Evolutionary conservation across 805 yeast species (phyloP).

Genomic region (Ogataea pignaliae): DNA sequence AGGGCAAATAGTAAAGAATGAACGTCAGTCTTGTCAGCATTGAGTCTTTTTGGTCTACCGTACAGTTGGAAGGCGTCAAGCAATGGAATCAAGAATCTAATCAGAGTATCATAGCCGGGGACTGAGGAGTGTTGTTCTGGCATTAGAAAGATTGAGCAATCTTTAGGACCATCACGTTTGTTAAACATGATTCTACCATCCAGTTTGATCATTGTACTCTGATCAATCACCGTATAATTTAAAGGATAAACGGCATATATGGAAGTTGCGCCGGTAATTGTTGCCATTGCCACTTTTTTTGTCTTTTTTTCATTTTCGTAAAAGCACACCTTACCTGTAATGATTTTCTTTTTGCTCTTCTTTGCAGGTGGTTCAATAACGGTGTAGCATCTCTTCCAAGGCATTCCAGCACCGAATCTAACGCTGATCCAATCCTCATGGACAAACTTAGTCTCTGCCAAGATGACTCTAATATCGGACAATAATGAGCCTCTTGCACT

Average conservation of each 20-base stretch:
- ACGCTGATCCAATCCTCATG: conserved; percentile 96
- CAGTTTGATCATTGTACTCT: conserved; percentile 80
- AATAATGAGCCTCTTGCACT: conserved; percentile 87
- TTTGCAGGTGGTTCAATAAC: conserved; percentile 70
- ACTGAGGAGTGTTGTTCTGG: conserved; percentile 83
- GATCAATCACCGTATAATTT: conserved; percentile 73
- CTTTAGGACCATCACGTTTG: conserved; percentile 44
- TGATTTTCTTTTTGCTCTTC: conserved; percentile 40
- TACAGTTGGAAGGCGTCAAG: conserved; percentile 74
- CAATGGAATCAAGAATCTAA: conserved; percentile 70
- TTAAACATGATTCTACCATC: conserved; percentile 75
- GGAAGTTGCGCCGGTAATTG: conserved; percentile 61
- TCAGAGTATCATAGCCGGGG: conserved; percentile 77
- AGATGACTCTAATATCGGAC: conserved; percentile 79
- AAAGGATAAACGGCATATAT: conserved; percentile 93
- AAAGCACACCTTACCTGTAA: conserved; percentile 69
- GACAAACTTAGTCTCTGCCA: conserved; percentile 78
- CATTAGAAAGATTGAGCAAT: conserved; percentile 70
- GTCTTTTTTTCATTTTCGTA: conserved; percentile 75
- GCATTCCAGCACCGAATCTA: conserved; percentile 95
- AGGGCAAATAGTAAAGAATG: conserved; percentile 71
- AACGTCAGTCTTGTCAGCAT: conserved; percentile 65
- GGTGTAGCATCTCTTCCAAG: conserved; percentile 93
- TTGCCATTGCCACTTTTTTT: conserved; percentile 77
- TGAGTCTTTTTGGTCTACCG: conserved; percentile 75